A percentile compares a stretch with the other conserved stretches of the same genome.
Conservation (phyloP, 2,329 filamentous ascomycete species). For the Escovopsis sp. region DNA sequence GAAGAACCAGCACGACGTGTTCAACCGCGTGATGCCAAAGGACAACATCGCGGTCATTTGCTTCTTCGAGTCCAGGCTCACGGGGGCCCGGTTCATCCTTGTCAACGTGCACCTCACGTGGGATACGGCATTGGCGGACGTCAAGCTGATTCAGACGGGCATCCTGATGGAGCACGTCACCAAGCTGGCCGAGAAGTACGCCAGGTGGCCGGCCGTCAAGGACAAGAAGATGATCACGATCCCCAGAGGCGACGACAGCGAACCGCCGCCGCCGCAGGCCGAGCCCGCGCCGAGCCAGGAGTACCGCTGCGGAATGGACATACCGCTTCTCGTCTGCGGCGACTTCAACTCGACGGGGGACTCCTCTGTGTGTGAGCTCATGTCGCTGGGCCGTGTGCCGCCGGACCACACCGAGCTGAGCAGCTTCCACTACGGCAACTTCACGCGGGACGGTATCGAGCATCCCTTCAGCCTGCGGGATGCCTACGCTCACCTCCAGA, state of each 20-base stretch:
- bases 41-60: constrained; percentile 90
- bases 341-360: constrained; percentile 87
- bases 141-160: constrained; percentile 91
- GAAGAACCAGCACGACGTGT: constrained; percentile 94
- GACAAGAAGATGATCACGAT: constrained; percentile 54
- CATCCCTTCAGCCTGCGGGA: constrained; percentile 92
- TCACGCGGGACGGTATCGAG: constrained; percentile 80
- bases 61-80: constrained; percentile 82
- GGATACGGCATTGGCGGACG: constrained; percentile 81
- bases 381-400: constrained; percentile 63
- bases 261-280: constrained; percentile 32
- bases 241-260: constrained; percentile 26
- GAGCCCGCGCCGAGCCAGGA: constrained; percentile 70
- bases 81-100: constrained; percentile 81
- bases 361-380: constrained; percentile 82
- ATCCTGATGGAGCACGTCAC: constrained; percentile 87
- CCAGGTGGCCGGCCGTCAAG: constrained; percentile 61
- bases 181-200: constrained; percentile 73
- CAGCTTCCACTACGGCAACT: constrained; percentile 76
- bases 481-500: constrained; percentile 67
- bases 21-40: constrained; percentile 96
- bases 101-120: constrained; percentile 92
- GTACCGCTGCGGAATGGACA: constrained; percentile 72
- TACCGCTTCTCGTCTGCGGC: constrained; percentile 81
- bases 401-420: constrained; percentile 69